Conservation (phyloP, 2,329 filamentous ascomycete genomes). For the Immersiporthe knoxdaviesiana region DNA sequence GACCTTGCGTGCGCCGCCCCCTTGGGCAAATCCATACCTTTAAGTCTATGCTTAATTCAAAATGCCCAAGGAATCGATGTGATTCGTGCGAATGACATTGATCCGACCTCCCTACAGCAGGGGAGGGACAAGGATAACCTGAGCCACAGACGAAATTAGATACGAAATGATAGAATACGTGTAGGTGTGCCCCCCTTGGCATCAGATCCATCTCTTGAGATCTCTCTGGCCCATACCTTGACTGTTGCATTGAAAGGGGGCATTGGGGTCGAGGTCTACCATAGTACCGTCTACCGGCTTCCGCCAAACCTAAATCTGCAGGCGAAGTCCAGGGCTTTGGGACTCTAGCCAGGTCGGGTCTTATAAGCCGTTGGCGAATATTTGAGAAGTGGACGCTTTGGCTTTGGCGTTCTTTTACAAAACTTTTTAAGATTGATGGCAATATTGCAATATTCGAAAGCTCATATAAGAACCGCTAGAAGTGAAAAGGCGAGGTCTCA, state of each 20-base stretch:
- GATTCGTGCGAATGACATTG: background rate
- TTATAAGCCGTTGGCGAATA: background rate
- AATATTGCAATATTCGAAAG: background rate
- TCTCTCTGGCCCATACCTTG: background rate
- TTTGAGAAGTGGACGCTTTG: background rate
- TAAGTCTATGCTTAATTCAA: background rate
- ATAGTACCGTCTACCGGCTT: too few relatives aligned
- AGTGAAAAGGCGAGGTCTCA: background rate
- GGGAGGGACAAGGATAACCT: background rate
- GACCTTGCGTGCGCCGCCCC: background rate
- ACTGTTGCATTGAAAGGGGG: background rate
- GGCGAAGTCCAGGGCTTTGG: background rate
- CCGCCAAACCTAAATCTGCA: background rate
- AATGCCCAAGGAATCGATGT: background rate
- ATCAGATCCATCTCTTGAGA: background rate
- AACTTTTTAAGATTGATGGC: background rate
- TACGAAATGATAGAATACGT: background rate
- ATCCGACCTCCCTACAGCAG: background rate
- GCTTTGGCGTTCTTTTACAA: background rate
- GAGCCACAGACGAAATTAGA: background rate
- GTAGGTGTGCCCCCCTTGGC: background rate
- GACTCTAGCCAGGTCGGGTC: background rate
- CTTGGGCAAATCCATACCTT: background rate
- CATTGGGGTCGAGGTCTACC: background rate
- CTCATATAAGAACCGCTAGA: background rate